Evolutionary conservation across 2,329 filamentous ascomycete genomes (phyloP).

Genomic region (Colletotrichum kahawae): DNA sequence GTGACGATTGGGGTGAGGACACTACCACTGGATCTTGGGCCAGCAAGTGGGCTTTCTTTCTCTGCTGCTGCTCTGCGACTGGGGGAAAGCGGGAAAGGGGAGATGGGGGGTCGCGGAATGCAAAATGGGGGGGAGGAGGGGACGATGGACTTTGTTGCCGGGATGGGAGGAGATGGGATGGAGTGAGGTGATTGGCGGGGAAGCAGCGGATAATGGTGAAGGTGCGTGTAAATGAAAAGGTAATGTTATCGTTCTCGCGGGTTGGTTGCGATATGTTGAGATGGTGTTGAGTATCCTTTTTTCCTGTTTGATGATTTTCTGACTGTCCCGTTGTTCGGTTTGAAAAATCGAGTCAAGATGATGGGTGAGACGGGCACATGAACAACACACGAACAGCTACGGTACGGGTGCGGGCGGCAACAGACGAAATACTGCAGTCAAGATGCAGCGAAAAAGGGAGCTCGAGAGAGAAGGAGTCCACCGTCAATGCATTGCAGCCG

Average conservation of each 20-base stretch:
- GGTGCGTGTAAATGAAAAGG: background rate
- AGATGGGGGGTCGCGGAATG: background rate
- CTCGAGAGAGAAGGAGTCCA: background rate
- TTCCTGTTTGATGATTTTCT: background rate
- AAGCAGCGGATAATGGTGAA: background rate
- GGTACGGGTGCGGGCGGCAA: background rate
- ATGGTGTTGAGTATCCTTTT: background rate
- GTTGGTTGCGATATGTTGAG: background rate
- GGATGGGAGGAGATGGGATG: slow-evolving; percentile 15
- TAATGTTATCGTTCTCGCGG: background rate
- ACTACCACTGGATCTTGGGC: background rate
- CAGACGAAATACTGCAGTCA: background rate
- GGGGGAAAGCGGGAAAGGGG: background rate
- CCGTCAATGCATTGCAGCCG: slow-evolving; percentile 13
- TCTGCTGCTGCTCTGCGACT: background rate
- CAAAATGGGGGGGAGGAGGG: background rate
- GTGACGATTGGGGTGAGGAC: background rate
- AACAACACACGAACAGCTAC: background rate
- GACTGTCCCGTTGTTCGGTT: background rate
- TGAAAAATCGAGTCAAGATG: background rate
- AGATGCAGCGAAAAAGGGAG: background rate
- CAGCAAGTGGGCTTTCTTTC: background rate
- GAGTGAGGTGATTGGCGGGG: slow-evolving; percentile 1
- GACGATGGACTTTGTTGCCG: background rate
- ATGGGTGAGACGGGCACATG: background rate